Evolutionary conservation across 2,329 filamentous ascomycete species (phyloP).

Genomic region (Aaosphaeria pasadenensis): DNA sequence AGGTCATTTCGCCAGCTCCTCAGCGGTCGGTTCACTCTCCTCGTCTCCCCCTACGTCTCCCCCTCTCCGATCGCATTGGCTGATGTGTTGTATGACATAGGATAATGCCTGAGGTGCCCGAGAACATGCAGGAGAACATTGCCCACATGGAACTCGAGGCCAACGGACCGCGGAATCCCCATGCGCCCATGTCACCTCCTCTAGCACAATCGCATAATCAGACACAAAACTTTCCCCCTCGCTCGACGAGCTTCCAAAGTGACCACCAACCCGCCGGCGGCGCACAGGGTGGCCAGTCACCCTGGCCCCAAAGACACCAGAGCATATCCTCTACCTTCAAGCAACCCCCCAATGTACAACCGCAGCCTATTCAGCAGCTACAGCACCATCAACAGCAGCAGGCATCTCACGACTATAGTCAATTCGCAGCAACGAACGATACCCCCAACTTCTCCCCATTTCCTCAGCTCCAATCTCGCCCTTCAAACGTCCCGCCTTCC

Average conservation of each 20-base stretch:
- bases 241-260: slow-evolving; percentile 25
- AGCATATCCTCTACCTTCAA: slow-evolving; percentile 38
- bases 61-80: slow-evolving; percentile 8
- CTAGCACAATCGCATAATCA: slow-evolving; percentile 21
- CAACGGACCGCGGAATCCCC: slow-evolving; percentile 41
- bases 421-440: slow-evolving; percentile 43
- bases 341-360: slow-evolving; percentile 34
- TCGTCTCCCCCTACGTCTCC: slow-evolving; percentile 12
- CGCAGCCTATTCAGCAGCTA: slow-evolving; percentile 25
- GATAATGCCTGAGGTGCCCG: slow-evolving; percentile 91
- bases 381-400: slow-evolving; percentile 20
- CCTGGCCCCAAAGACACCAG: slow-evolving; percentile 29
- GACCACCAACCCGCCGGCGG: slow-evolving; percentile 13
- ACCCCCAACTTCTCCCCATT: slow-evolving; percentile 87
- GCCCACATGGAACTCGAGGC: slow-evolving; percentile 86
- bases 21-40: slow-evolving; percentile 56
- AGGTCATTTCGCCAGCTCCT: slow-evolving; percentile 67
- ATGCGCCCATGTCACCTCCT: slow-evolving; percentile 26
- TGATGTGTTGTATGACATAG: slow-evolving; percentile 46
- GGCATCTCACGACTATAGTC: slow-evolving; percentile 37
- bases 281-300: slow-evolving; percentile 8
- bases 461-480: slow-evolving; percentile 73
- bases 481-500: slow-evolving; percentile 85
- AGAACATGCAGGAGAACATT: slow-evolving; percentile 94
- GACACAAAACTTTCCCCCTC: slow-evolving; percentile 26